Percentiles rank a stretch among this genome's conserved stretches.
phyloP scores from a whole-genome alignment of 192 early-diverging fungal species.

The Backusella australiensis region DNA sequence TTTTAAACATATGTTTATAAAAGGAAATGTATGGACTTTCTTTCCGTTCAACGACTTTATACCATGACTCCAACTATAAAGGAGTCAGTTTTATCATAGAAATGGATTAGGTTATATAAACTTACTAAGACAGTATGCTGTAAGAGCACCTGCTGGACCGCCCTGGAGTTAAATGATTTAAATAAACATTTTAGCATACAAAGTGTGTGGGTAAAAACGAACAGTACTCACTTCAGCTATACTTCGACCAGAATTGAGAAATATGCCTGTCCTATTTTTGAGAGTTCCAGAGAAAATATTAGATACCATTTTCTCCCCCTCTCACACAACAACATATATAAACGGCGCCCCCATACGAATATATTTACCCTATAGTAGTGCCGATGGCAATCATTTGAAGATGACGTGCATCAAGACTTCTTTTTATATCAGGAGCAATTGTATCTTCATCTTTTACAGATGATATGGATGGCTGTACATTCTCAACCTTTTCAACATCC shows the following conservation, averaged over 20 bases:
- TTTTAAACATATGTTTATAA: not conserved
- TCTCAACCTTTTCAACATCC: not conserved
- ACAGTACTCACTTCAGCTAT: constrained; percentile 40
- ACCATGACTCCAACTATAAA: too few relatives aligned
- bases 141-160: too few relatives aligned
- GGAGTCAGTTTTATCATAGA: too few relatives aligned
- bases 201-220: not conserved
- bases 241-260: constrained; percentile 66
- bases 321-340: not conserved
- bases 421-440: not conserved
- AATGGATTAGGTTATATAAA: too few relatives aligned
- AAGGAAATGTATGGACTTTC: too few relatives aligned
- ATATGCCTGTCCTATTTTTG: constrained; percentile 59
- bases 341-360: too few relatives aligned
- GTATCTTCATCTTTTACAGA: not conserved
- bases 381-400: constrained; percentile 35
- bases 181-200: too few relatives aligned
- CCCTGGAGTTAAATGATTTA: too few relatives aligned
- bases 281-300: not conserved
- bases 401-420: constrained; percentile 25
- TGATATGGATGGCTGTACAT: not conserved
- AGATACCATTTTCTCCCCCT: not conserved
- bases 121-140: too few relatives aligned
- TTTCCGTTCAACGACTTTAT: too few relatives aligned
- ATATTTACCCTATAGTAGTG: constrained; percentile 23